Evolutionary conservation across 805 yeast species (phyloP), one percentile per base, ranked within the genome.

Genomic region (Cyberlindnera mrakii): DNA sequence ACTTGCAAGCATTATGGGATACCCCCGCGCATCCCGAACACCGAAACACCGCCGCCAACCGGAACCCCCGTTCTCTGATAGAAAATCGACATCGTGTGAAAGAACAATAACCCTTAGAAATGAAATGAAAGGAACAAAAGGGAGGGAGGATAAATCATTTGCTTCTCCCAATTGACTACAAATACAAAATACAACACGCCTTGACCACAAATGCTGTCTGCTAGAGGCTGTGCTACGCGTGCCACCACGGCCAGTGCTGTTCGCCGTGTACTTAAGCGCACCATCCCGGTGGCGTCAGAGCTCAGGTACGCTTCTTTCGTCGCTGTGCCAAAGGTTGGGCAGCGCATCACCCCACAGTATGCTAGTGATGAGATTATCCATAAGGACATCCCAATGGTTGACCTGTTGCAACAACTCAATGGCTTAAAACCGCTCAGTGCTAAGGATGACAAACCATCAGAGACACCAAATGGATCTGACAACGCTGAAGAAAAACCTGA

Each of bases 331-430:
- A 18, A 18, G 14, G 30, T 23, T 10, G 27, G 9, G 11, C 27
- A 23, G 27, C 19, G 7, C 47, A 3, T 20, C 38, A 6, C 9
- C 32, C 33, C 40, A 29, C 15, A 33, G 29, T 16, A 30, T 30
- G 30, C 29, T 33, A 14, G 19, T 35, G n/a, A 13, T 42, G 11
- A 35, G 37, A 3, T 43, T 11, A 2, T 23, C 27, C 27, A 23
- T 23, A 23, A 33, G 11, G 46, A 46, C 11, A 34, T 50, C 2
- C 45, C 54, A 5, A 46, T 53, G 53, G 39, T 45, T 4, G 49
- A 50, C 5, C 35, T 56, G 0, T 42, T 57, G 13, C 57, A 57
- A 39, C 48, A 55, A 35, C 40, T 55, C 44, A 57, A 57, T 31
- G 60, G 58, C 3, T 39, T 57, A 29, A 30, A 37, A 17, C 41